phyloP scores from a whole-genome alignment of 2,329 filamentous ascomycete species.

The Colletotrichum tropicale region DNA sequence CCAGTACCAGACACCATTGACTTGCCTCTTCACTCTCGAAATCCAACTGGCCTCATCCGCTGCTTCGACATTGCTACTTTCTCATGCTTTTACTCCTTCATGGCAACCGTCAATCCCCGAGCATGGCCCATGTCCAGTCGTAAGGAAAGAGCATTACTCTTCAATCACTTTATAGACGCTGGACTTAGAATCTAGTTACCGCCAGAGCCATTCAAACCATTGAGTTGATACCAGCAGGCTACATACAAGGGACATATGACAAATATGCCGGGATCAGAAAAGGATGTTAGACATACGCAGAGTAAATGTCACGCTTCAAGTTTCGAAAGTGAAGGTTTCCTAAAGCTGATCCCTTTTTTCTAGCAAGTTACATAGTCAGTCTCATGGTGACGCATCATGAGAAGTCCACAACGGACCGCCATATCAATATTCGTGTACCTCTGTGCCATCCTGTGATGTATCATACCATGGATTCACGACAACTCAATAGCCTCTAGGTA shows the following conservation, averaged over 20 bases:
- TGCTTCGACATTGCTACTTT: no score
- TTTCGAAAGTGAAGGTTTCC: rapidly evolving
- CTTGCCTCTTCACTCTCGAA: no score
- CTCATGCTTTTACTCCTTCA: no score
- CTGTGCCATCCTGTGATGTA: no score
- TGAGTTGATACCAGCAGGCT: rapidly evolving
- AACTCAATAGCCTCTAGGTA: no score
- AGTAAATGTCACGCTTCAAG: rapidly evolving
- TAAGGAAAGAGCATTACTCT: rapidly evolving
- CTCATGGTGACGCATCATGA: no score
- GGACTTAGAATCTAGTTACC: rapidly evolving
- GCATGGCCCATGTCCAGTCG: rapidly evolving
- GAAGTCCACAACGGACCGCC: no score
- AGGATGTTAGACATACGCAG: no score
- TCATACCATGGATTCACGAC: no score
- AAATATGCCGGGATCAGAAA: rapidly evolving
- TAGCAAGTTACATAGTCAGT: rapidly evolving
- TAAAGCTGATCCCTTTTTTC: rapidly evolving
- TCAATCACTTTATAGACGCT: not conserved
- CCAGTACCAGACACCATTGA: no score
- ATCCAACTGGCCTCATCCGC: no score
- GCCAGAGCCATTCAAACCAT: rapidly evolving
- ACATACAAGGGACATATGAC: rapidly evolving
- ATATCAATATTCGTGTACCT: no score
- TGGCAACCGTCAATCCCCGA: not conserved